Evolutionary conservation across 2,329 filamentous ascomycete species (phyloP).

Genomic region (Aspergillus hortae): DNA sequence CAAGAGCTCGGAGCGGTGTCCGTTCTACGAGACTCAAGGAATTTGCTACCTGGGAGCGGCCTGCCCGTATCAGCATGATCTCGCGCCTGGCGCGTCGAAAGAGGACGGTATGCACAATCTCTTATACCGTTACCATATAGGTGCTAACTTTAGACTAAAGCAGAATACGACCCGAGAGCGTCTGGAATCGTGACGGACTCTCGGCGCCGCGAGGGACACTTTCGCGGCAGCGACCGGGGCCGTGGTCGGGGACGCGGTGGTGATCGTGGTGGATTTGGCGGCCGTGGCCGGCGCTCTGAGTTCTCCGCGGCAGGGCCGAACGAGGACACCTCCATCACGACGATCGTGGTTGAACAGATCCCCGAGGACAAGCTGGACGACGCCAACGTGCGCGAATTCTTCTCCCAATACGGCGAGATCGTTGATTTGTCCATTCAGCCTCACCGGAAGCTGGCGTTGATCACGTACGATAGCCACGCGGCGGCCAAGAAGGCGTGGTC

Average conservation of each 20-base stretch:
- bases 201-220: constrained; percentile 20
- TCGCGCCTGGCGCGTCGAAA: constrained; percentile 37
- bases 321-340: constrained; percentile 51
- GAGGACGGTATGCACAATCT: constrained; percentile 30
- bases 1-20: constrained; percentile 45
- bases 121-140: not conserved
- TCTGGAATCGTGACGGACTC: constrained; percentile 40
- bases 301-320: constrained; percentile 54
- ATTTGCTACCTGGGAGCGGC: constrained; percentile 54
- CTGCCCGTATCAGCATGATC: constrained; percentile 58
- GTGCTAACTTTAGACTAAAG: not conserved
- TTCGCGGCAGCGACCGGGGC: constrained; percentile 28
- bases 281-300: constrained; percentile 45
- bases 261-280: constrained; percentile 40
- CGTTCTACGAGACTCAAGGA: constrained; percentile 57
- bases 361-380: constrained; percentile 57
- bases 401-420: constrained; percentile 56
- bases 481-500: constrained; percentile 55
- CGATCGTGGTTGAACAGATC: constrained; percentile 60
- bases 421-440: constrained; percentile 53
- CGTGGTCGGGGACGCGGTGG: constrained; percentile 41
- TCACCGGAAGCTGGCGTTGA: constrained; percentile 52
- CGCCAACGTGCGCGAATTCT: constrained; percentile 53
- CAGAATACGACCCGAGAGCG: constrained; percentile 55
- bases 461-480: constrained; percentile 52